A percentile compares a stretch with the other conserved stretches of the same genome.
phyloP scores from a whole-genome alignment of 495 filamentous ascomycete species.

The Aspergillus nidulans region DNA sequence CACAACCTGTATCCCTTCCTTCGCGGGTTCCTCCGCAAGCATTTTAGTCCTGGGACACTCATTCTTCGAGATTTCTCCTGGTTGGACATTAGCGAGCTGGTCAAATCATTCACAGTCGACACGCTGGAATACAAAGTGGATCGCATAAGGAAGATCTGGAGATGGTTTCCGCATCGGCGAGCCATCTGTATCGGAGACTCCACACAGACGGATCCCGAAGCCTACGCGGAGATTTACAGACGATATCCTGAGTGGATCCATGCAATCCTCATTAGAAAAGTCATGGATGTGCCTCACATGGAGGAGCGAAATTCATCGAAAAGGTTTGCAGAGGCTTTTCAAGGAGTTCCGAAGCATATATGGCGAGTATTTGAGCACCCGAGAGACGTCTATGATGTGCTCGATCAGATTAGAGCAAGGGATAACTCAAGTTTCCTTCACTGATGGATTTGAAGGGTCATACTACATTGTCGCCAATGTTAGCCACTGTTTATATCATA shows the following conservation, averaged over 20 bases:
- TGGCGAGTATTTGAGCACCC: conserved; percentile 83
- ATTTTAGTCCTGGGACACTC: conserved; percentile 75
- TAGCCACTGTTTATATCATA: not conserved
- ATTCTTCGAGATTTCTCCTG: conserved; percentile 83
- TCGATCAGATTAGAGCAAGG: conserved; percentile 39
- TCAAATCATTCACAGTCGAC: conserved; percentile 72
- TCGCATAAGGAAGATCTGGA: conserved; percentile 69
- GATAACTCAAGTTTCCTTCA: not conserved
- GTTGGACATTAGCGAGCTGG: conserved; percentile 76
- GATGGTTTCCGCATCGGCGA: conserved; percentile 70
- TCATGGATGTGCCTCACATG: conserved; percentile 68
- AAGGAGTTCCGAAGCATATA: conserved; percentile 59
- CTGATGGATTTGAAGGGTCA: not conserved
- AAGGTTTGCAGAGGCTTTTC: conserved; percentile 81
- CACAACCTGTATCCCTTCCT: conserved; percentile 94
- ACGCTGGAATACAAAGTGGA: conserved; percentile 86
- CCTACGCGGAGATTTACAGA: conserved; percentile 72
- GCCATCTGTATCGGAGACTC: conserved; percentile 85
- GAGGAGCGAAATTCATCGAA: conserved; percentile 66
- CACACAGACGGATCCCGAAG: conserved; percentile 87
- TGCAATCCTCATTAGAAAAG: conserved; percentile 77
- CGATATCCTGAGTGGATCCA: conserved; percentile 67
- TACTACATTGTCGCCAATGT: not conserved
- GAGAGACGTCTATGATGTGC: conserved; percentile 51
- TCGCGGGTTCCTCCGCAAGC: conserved; percentile 55